These are phyloP conservation scores for Periconia digitata DNA, from an alignment of 2,329 filamentous ascomycete species.

Conservation along the genomic window DNA sequence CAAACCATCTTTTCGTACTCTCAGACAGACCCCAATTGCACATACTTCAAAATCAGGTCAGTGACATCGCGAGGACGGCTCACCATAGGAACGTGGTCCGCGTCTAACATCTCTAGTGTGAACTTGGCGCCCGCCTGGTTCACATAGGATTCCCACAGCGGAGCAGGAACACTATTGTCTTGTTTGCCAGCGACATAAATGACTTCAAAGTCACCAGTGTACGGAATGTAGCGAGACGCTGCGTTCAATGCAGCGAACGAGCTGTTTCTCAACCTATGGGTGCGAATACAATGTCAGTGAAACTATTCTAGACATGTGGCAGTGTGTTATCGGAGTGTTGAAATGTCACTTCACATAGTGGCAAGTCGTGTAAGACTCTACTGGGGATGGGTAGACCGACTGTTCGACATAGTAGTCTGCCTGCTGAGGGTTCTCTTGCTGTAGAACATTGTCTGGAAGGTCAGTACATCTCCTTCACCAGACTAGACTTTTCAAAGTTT, in stretches of 20 bases:
- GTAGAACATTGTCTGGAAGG: slow-evolving; percentile 24
- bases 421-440: slow-evolving; percentile 4
- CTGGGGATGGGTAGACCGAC: too few species aligned
- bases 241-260: slow-evolving; percentile 24
- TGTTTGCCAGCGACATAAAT: slow-evolving; percentile 21
- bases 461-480: too few species aligned
- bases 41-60: slow-evolving; percentile 16
- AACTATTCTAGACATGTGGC: too few species aligned
- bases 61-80: slow-evolving; percentile 22
- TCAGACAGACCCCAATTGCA: too few species aligned
- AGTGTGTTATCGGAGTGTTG: too few species aligned
- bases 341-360: too few species aligned
- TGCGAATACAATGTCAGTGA: too few species aligned
- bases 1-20: too few species aligned
- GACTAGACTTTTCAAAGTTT: background rate
- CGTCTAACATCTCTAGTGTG: slow-evolving; percentile 15
- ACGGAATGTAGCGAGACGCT: slow-evolving; percentile 25
- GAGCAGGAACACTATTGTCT: slow-evolving; percentile 21
- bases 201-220: slow-evolving; percentile 23
- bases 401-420: slow-evolving; percentile 11
- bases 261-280: slow-evolving; percentile 19
- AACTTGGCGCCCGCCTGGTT: slow-evolving; percentile 20
- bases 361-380: too few species aligned
- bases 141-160: slow-evolving; percentile 17
- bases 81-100: slow-evolving; percentile 28